Conservation (phyloP, 768 basidiomycete genomes). For the Suillus ampliporus region DNA sequence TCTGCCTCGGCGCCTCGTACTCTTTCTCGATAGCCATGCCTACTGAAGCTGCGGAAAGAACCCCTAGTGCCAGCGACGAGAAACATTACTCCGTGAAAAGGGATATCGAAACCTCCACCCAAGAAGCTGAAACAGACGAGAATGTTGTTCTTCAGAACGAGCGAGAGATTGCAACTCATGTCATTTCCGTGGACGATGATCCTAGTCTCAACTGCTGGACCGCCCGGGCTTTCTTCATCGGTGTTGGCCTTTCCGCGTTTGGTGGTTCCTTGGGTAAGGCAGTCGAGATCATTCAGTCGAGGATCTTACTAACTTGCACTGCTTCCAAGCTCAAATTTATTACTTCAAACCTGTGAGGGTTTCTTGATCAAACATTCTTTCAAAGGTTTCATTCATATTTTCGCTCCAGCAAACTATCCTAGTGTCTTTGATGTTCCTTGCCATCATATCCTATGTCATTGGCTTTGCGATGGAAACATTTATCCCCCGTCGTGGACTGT, state of each 20-base stretch:
- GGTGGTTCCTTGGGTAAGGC: slow-evolving; percentile 53
- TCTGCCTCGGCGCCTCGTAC: slow-evolving; percentile 7
- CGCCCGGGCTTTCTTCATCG: slow-evolving; percentile 57
- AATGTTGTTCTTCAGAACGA: slow-evolving; percentile 43
- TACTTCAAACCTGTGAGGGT: slow-evolving; percentile 60
- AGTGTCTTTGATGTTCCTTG: slow-evolving; percentile 60
- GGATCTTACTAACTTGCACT: slow-evolving; percentile 7
- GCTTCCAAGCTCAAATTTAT: slow-evolving; percentile 55
- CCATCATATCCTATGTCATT: slow-evolving; percentile 55
- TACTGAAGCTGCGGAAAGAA: not conserved
- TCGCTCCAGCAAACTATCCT: slow-evolving; percentile 51
- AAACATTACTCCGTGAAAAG: slow-evolving; percentile 34
- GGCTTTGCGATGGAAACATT: slow-evolving; percentile 51
- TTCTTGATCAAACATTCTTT: not conserved
- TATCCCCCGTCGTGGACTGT: slow-evolving; percentile 50
- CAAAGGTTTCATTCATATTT: not conserved
- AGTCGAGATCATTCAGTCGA: slow-evolving; percentile 11
- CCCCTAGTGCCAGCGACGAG: slow-evolving; percentile 20
- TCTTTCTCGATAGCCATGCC: slow-evolving; percentile 12
- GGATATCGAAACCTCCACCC: slow-evolving; percentile 38
- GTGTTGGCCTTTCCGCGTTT: slow-evolving; percentile 56
- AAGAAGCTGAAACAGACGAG: slow-evolving; percentile 14
- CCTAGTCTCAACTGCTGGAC: slow-evolving; percentile 35
- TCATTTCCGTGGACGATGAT: slow-evolving; percentile 47
- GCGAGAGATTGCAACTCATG: slow-evolving; percentile 52